Evolutionary conservation across 2,329 filamentous ascomycete species (phyloP), one percentile per base, ranked within the genome.

Genomic region (Ascochyta clinopodiicola): DNA sequence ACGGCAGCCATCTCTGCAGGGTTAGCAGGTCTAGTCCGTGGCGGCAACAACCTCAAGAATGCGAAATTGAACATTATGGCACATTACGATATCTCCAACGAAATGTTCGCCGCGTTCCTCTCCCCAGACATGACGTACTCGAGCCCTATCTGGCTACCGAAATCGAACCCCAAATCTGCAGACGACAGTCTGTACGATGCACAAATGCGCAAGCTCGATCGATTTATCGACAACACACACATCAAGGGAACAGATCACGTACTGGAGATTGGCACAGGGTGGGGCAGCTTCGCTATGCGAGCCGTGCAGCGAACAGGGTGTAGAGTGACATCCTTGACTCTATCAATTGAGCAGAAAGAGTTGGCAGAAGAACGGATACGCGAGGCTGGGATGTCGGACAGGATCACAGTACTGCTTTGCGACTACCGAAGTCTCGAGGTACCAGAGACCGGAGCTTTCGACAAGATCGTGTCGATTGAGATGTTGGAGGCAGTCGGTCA

Each of bases 81-180:
- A 4, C 89, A 92, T 62, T 92, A 92, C 70, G 88, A 92, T 65
- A 89, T 91, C 59, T 87, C 85, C 61, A 91, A 91, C 67, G 86
- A 87, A 54, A 89, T 91, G 86, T 91, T 91, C 64, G 86, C 87
- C 6, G 86, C 88, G 0, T 91, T 91, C 62, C 78, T 91, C 25
- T 89, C 87, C 0, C 80, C 84, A n/a, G 88, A 91, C 67, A 91
- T 91, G 88, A 90, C 88, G 4, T 91, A 90, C 65, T 90, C 87
- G 0, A 90, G 88, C 68, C 84, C 88, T 2, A 86, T 90, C 44
- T 89, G 88, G 87, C 77, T 80, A 39, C 77, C 75, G 0, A 75
- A 71, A 32, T 76, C 76, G 10, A 76, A 79, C 42, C 66, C 76
- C 3, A 61, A 74, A 35, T 71, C 71, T n/a, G 62, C 71, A 5